Conservation (phyloP, 106 monocot genomes). For the Phalaenopsis aphrodite region DNA sequence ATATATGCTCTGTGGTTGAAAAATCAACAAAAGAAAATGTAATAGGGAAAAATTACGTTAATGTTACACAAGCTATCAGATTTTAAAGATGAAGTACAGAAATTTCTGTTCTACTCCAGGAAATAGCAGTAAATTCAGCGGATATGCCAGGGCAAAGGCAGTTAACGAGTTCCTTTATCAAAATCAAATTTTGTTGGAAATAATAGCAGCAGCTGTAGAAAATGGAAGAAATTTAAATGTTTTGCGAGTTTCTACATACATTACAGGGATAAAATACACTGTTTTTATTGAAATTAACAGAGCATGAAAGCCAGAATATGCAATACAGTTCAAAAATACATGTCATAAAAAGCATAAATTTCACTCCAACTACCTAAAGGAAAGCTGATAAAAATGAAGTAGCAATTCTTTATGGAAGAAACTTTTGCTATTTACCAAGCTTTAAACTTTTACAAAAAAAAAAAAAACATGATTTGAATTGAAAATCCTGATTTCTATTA, state of each 20-base stretch:
- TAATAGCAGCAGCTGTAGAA: too few species aligned
- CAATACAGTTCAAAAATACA: too few species aligned
- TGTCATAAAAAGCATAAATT: too few species aligned
- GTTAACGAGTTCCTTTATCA: not conserved
- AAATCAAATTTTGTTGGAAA: too few species aligned
- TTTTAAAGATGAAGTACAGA: not conserved
- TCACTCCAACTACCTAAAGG: not conserved
- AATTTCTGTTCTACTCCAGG: too few species aligned
- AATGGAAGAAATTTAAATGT: too few species aligned
- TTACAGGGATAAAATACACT: too few species aligned
- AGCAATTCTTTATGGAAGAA: not conserved
- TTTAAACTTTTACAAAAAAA: not conserved
- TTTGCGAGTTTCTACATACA: too few species aligned
- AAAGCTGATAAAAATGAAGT: not conserved
- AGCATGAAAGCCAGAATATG: too few species aligned
- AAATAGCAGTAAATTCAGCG: too few species aligned
- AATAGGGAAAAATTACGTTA: not conserved
- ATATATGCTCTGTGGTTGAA: conserved; percentile 66
- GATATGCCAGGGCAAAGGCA: not conserved
- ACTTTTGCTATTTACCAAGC: not conserved
- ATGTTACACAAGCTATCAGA: not conserved
- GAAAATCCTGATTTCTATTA: not conserved
- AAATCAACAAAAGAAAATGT: not conserved
- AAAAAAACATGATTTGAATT: not conserved
- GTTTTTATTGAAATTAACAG: too few species aligned